Evolutionary conservation across 2,329 filamentous ascomycete species (phyloP), one percentile per base, ranked within the genome.

Genomic region (Aspergillus piperis): DNA sequence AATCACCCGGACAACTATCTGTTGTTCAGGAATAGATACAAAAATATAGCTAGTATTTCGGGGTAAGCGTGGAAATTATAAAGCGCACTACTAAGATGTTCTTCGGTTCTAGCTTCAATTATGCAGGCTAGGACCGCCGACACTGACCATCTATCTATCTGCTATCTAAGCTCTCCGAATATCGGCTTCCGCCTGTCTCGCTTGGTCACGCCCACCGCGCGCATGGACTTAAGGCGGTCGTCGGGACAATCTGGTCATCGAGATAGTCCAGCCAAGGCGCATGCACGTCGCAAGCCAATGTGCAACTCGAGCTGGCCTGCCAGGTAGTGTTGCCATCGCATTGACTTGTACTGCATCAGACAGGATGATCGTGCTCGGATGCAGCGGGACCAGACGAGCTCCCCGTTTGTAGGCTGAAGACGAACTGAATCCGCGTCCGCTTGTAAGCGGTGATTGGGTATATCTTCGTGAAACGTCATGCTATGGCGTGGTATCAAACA

Each of bases 381-480:
- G 47, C 47, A 15, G 25, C 32, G 30, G 15, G n/a, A 32, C 25
- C 27, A n/a, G 47, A 27, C 47, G 13, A 50, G 30, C 47, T 23
- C 8, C 15, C 23, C 41, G 41, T 44, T 44, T 30, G 25, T 49
- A n/a, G 25, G 25, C 15, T 32, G 23, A 30, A 50, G 47, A 50
- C 47, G 47, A 50, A 50, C 23, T 17, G 47, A 30, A 30, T 32
- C 47, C 47, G 25, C 25, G 17, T 32, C 47, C 47, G 47, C 25
- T 32, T 3, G 30, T 17, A 32, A n/a, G 47, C 47, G 47, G 47
- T 32, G 10, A 11, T 32, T 30, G 25, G 47, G 47, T 50, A 44
- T 44, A 50, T 50, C 25, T 50, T 50, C 25, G n/a, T 50, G n/a
- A 50, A n/a, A 32, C 25, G n/a, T 50, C 38, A 11, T 55, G 25